Conservation (phyloP, 306 rosid genomes). For the Quercus glauca region DNA sequence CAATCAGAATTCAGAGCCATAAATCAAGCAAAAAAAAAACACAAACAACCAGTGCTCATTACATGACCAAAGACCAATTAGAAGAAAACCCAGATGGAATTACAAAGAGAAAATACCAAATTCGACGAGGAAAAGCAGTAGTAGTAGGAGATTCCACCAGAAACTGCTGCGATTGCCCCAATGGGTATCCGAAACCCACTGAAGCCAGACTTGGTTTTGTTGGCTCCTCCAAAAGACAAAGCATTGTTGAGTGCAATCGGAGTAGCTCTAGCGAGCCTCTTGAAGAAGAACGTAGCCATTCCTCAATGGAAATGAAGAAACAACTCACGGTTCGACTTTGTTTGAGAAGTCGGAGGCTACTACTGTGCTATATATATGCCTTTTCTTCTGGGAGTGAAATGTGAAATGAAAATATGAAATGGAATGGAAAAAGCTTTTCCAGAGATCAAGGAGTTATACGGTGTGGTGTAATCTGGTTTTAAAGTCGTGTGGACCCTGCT, state of each 20-base stretch:
- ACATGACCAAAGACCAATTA: neutral
- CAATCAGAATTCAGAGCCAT: neutral
- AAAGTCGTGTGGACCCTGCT: no score
- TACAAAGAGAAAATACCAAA: constrained; percentile 39
- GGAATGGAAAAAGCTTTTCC: no score
- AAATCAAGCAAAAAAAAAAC: neutral
- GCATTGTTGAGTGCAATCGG: constrained; percentile 47
- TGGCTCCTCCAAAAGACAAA: constrained; percentile 12
- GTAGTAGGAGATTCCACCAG: constrained; percentile 77
- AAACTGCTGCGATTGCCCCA: constrained; percentile 71
- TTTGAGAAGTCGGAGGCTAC: no score
- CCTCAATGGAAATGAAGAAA: constrained; percentile 16
- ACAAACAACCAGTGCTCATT: neutral
- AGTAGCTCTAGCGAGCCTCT: constrained; percentile 54
- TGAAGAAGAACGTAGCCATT: constrained; percentile 76
- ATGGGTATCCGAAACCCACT: constrained; percentile 47
- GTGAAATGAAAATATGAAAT: no score
- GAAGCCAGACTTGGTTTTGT: constrained; percentile 42
- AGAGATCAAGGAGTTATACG: no score
- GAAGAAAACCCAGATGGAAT: constrained; percentile 13
- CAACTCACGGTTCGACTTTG: neutral
- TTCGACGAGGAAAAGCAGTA: constrained; percentile 57
- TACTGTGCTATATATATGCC: no score
- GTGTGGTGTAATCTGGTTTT: no score
- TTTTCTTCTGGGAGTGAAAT: no score